Percentiles rank a stretch among this genome's conserved stretches.
These are phyloP conservation scores for Rhizodiscina lignyota DNA, from an alignment of 495 filamentous ascomycete species.

Conservation along the genomic window DNA sequence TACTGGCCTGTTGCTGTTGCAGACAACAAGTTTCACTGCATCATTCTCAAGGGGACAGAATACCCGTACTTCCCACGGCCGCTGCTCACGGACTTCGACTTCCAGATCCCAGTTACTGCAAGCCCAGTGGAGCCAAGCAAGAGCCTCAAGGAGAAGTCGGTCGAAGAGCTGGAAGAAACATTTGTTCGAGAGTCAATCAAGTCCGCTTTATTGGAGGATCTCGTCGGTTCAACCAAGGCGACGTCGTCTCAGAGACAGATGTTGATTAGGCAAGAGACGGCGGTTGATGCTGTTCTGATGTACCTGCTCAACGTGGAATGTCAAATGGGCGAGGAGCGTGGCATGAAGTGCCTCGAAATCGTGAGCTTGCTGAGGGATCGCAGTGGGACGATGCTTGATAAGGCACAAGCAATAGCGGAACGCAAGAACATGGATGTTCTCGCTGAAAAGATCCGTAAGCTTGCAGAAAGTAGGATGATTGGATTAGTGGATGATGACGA, in stretches of 20 bases:
- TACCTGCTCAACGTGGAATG: conserved; percentile 86
- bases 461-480: conserved; percentile 47
- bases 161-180: conserved; percentile 44
- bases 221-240: conserved; percentile 41
- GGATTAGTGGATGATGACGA: conserved; percentile 37
- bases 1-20: conserved; percentile 96
- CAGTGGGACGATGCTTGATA: conserved; percentile 70
- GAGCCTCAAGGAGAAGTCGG: conserved; percentile 14
- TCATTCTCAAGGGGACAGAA: conserved; percentile 93
- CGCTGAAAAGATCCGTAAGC: conserved; percentile 70
- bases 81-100: conserved; percentile 83
- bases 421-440: conserved; percentile 60
- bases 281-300: conserved; percentile 73
- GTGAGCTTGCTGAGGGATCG: conserved; percentile 63
- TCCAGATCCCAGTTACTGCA: conserved; percentile 62
- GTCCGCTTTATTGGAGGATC: conserved; percentile 54
- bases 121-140: conserved; percentile 19
- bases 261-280: conserved; percentile 52
- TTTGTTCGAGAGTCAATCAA: conserved; percentile 62
- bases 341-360: conserved; percentile 84
- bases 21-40: conserved; percentile 87
- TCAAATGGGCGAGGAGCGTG: conserved; percentile 75
- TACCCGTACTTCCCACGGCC: conserved; percentile 89
- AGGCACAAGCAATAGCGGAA: conserved; percentile 66
- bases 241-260: conserved; percentile 45